Evolutionary conservation across 106 monocot species (phyloP).

Genomic region (Phalaenopsis aphrodite): DNA sequence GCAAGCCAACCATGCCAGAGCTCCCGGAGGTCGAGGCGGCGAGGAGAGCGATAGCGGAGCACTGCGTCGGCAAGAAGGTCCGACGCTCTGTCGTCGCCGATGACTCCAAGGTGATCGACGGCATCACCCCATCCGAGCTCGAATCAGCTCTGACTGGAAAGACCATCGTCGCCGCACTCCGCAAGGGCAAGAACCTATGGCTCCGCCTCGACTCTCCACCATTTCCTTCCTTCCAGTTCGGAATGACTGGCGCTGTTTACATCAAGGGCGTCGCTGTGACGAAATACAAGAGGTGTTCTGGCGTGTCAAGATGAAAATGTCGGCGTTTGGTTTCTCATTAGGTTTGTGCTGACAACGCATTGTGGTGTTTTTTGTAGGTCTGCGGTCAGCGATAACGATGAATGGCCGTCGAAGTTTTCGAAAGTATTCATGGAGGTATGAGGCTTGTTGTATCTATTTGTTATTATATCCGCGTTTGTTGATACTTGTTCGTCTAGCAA

Average conservation of each 20-base stretch:
- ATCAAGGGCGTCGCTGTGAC: constrained; percentile 88
- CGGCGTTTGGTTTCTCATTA: background rate
- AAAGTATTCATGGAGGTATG: constrained; percentile 78
- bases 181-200: constrained; percentile 97
- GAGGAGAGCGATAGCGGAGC: constrained; percentile 54
- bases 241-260: constrained; percentile 82
- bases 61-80: constrained; percentile 57
- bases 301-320: background rate
- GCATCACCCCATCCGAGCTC: constrained; percentile 28
- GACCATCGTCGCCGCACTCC: constrained; percentile 57
- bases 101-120: constrained; percentile 70
- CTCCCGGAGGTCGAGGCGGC: constrained; percentile 96
- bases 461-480: background rate
- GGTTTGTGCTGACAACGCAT: background rate
- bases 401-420: constrained; percentile 97
- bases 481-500: background rate
- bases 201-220: constrained; percentile 81
- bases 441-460: background rate
- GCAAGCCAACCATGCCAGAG: constrained; percentile 56
- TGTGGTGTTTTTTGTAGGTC: constrained; percentile 33
- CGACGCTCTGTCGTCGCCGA: constrained; percentile 35
- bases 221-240: constrained; percentile 93
- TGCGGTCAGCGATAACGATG: constrained; percentile 48
- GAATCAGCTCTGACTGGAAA: constrained; percentile 53
- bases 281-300: constrained; percentile 64